These are phyloP conservation scores for Cantharellus anzutake DNA, from an alignment of 768 basidiomycete genomes.

Conservation along the genomic window DNA sequence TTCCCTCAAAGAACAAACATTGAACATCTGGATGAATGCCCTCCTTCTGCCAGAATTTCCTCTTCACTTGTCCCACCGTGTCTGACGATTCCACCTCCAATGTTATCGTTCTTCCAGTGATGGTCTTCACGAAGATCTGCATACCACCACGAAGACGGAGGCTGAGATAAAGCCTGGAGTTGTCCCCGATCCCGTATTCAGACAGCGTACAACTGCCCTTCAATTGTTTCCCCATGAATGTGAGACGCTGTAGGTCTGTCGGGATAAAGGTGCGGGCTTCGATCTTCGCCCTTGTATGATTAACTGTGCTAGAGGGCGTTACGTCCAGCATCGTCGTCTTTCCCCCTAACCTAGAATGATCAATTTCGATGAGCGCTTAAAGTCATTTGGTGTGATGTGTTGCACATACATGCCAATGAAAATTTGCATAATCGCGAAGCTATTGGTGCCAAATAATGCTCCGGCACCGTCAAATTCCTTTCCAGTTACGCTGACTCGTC, in stretches of 20 bases:
- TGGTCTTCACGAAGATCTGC: conserved; percentile 45
- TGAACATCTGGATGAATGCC: conserved; percentile 22
- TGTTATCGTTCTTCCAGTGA: conserved; percentile 27
- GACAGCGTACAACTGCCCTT: conserved; percentile 24
- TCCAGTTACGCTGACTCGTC: no score
- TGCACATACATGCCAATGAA: no score
- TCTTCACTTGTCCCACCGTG: conserved; percentile 69
- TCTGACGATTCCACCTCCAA: conserved; percentile 27
- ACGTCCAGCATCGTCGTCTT: no score
- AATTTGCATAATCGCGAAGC: no score
- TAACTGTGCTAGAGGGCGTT: no score
- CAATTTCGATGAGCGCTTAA: no score
- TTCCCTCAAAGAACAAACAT: conserved; percentile 30
- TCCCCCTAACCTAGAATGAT: no score
- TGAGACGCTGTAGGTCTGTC: conserved; percentile 17
- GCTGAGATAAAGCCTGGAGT: conserved; percentile 27
- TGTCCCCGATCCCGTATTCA: conserved; percentile 27
- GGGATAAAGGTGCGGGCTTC: conserved; percentile 9
- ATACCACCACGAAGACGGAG: conserved; percentile 28
- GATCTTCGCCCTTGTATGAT: no score
- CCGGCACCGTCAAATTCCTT: no score
- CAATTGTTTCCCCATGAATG: conserved; percentile 18
- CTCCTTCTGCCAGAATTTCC: conserved; percentile 95
- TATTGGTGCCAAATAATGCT: no score
- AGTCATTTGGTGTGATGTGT: no score